phyloP scores from a whole-genome alignment of 495 filamentous ascomycete species.

The Darksidea phi region DNA sequence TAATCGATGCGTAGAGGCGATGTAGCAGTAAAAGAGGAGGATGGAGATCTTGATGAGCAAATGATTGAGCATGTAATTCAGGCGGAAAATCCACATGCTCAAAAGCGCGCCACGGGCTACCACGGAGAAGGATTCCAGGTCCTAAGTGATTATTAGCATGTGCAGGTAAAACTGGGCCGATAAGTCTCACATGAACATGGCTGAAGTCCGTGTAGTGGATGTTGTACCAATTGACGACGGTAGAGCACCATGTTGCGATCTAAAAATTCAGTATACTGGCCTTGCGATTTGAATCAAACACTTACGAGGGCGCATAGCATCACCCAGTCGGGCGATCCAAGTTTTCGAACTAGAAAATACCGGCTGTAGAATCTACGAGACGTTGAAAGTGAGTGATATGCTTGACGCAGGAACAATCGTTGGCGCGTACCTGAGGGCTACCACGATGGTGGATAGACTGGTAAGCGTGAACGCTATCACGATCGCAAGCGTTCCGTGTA shows the following conservation, averaged over 20 bases:
- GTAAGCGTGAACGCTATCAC: constrained; percentile 20
- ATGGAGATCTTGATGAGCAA: constrained; percentile 26
- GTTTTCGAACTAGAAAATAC: constrained; percentile 27
- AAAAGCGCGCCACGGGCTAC: constrained; percentile 5
- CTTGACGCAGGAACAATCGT: background rate
- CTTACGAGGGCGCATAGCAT: constrained; percentile 24
- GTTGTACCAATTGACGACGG: constrained; percentile 27
- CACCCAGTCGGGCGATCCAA: constrained; percentile 29
- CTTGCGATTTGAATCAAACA: background rate
- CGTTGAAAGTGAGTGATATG: background rate
- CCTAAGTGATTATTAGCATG: background rate
- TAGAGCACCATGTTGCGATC: constrained; percentile 21
- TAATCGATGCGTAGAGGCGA: constrained; percentile 22
- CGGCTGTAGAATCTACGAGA: constrained; percentile 27
- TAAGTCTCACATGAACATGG: constrained; percentile 5
- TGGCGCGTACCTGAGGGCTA: constrained; percentile 16
- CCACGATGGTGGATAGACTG: constrained; percentile 23
- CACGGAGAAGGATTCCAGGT: background rate
- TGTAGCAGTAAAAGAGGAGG: constrained; percentile 32
- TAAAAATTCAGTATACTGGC: constrained; percentile 5
- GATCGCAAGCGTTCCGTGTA: constrained; percentile 12
- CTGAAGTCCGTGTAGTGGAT: constrained; percentile 17
- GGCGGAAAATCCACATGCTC: constrained; percentile 23
- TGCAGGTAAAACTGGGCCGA: no score
- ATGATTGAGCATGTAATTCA: constrained; percentile 21